Evolutionary conservation across 306 rosid genomes (phyloP), one percentile per base, ranked within the genome.

Genomic region (Castanea crenata): DNA sequence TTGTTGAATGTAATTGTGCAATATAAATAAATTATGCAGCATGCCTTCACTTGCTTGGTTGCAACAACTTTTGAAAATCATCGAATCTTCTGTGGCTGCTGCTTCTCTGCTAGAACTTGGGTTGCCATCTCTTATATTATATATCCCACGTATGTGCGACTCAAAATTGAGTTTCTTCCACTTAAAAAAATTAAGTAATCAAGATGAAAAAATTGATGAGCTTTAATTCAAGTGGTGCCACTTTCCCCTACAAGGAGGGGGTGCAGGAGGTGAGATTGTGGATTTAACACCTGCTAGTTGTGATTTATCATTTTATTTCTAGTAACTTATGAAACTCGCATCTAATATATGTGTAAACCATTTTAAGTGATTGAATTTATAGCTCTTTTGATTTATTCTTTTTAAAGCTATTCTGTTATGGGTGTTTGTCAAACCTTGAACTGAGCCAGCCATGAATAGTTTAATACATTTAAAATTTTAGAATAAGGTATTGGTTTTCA

Each of bases 41-140:
- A 44, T 55, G 54, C 51, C 21, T 74, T 67, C 77, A 55, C 70
- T 65, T 74, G 29, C 80, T 32, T 55, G 54, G 54, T 55, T 19
- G 38, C 61, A 19, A 55, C 74, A 21, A 51, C n/a, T 55, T 74
- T 4, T 29, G 32, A 55, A 57, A 44, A 72, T 55, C 77, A 61
- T 49, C 32, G 21, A 21, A 52, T 59, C 27, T 78, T 38, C 57
- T 58, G 32, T 29, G 14, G 27, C 74, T 54, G 4, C 51, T 31
- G 35, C 77, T 71, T 16, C 75, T 19, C 6, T 41, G 29, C 71
- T 4, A 57, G 16, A 1, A 51, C 16, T 1, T 0, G 8, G 7
- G 29, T 20, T 20, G 13, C 55, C 55, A 5, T 34, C 25, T n/a
- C n/a, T 18, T 5, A 55, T 54, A n/a, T 76, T 51, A 57, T 64